phyloP scores from a whole-genome alignment of 2,329 filamentous ascomycete species.

The Cryphonectria japonica region DNA sequence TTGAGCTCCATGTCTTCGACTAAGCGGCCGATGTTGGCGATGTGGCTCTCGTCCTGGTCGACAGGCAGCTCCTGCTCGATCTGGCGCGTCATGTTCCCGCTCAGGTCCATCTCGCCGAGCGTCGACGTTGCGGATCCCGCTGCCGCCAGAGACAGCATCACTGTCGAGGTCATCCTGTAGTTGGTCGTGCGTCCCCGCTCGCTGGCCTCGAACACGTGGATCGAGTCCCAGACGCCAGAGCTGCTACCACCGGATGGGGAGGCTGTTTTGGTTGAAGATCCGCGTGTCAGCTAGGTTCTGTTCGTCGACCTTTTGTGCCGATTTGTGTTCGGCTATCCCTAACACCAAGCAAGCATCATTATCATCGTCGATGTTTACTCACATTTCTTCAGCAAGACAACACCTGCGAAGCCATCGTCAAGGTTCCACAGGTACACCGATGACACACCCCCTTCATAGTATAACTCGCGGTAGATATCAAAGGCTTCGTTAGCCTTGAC shows the following conservation, averaged over 20 bases:
- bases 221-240: slow-evolving; percentile 92
- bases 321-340: background rate
- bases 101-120: slow-evolving; percentile 86
- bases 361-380: slow-evolving; percentile 37
- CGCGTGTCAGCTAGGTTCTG: background rate
- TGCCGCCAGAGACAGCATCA: slow-evolving; percentile 85
- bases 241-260: slow-evolving; percentile 64
- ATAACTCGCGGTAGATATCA: slow-evolving; percentile 94
- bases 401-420: slow-evolving; percentile 96
- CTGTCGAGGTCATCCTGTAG: slow-evolving; percentile 97
- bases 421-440: slow-evolving; percentile 98
- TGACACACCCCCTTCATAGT: slow-evolving; percentile 94
- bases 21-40: slow-evolving; percentile 89
- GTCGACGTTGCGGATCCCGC: slow-evolving; percentile 50
- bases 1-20: slow-evolving; percentile 99
- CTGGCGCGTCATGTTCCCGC: slow-evolving; percentile 97
- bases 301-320: background rate
- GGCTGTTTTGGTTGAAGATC: slow-evolving; percentile 48
- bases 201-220: slow-evolving; percentile 96
- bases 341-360: background rate
- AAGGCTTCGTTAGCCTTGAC: slow-evolving; percentile 93
- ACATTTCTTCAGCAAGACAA: slow-evolving; percentile 95
- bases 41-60: slow-evolving; percentile 88
- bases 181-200: slow-evolving; percentile 90
- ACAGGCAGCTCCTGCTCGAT: slow-evolving; percentile 90